These are phyloP conservation scores for Gracilaria caudata DNA, from an alignment of 23 red algal species.

Conservation along the genomic window DNA sequence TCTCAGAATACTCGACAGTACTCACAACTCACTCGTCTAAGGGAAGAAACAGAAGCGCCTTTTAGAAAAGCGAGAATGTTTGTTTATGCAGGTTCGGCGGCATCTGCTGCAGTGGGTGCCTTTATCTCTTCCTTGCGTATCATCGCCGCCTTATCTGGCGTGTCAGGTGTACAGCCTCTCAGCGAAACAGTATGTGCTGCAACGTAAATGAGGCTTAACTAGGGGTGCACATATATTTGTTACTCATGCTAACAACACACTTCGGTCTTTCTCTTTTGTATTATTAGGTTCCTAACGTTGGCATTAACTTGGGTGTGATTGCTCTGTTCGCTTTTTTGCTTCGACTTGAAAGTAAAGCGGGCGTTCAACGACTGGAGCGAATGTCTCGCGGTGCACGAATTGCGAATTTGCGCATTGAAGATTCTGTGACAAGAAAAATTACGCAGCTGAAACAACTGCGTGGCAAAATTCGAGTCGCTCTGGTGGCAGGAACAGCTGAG, in stretches of 20 bases:
- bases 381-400: slow-evolving; percentile 78
- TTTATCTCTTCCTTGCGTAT: slow-evolving; percentile 72
- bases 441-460: slow-evolving; percentile 56
- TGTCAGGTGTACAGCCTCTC: slow-evolving; percentile 68
- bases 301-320: slow-evolving; percentile 60
- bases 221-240: not conserved
- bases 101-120: slow-evolving; percentile 74
- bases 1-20: slow-evolving; percentile 8
- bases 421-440: slow-evolving; percentile 44
- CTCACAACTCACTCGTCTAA: slow-evolving; percentile 54
- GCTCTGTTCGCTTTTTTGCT: slow-evolving; percentile 47
- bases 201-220: not conserved
- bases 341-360: slow-evolving; percentile 56
- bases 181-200: slow-evolving; percentile 64
- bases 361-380: slow-evolving; percentile 69
- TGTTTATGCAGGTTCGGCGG: slow-evolving; percentile 72
- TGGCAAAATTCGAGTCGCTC: slow-evolving; percentile 33
- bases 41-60: slow-evolving; percentile 95
- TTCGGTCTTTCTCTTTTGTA: not conserved
- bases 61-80: slow-evolving; percentile 93
- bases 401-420: slow-evolving; percentile 62
- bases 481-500: slow-evolving; percentile 46
- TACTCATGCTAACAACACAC: not conserved
- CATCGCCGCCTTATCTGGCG: slow-evolving; percentile 64
- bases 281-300: slow-evolving; percentile 51